Evolutionary conservation across 805 yeast genomes (phyloP), one percentile per base, ranked within the genome.

Genomic region (Blastobotrys robertii): DNA sequence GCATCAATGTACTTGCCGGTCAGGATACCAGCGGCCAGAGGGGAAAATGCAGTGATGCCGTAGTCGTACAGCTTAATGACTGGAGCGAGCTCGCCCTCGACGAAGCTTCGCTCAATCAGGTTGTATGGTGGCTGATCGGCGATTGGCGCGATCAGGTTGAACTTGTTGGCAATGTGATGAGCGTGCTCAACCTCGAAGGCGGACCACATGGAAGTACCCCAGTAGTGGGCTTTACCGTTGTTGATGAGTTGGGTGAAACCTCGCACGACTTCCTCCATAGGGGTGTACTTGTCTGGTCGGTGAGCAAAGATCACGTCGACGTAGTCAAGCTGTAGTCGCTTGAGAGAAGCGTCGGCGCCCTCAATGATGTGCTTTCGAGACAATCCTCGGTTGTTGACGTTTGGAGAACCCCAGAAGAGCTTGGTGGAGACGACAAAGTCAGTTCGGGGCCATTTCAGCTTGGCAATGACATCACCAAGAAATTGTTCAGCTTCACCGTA

Each of bases 151-250:
- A 58, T 58, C 30, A 58, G 48, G 33, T 50, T 51, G 47, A 45
- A 51, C 49, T 57, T 58, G 39, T 58, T 52, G 8, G 63, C 63
- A 37, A 57, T 53, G 40, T 58, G 63, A 32, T 58, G 57, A 34
- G 63, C 63, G 28, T 54, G 54, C 52, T 58, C 63, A 42, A 58
- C 58, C 43, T 58, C 60, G 34, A 45, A 58, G 11, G 63, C 60
- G 16, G 49, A 43, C 63, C 63, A 58, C 52, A 57, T 58, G 8
- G 57, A 54, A 2, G 63, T 58, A 2, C 60, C 63, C 63, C 63
- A 58, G 53, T 58, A 58, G 34, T 46, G 41, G 11, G 63, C 63
- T 47, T 58, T 57, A 35, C 63, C 63, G 34, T 54, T 56, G 28
- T 44, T 42, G 36, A 58, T 59, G 34, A 59, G 43, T 45, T 58